Evolutionary conservation across 306 rosid species (phyloP).

Genomic region (Oxytropis ochrocephala): DNA sequence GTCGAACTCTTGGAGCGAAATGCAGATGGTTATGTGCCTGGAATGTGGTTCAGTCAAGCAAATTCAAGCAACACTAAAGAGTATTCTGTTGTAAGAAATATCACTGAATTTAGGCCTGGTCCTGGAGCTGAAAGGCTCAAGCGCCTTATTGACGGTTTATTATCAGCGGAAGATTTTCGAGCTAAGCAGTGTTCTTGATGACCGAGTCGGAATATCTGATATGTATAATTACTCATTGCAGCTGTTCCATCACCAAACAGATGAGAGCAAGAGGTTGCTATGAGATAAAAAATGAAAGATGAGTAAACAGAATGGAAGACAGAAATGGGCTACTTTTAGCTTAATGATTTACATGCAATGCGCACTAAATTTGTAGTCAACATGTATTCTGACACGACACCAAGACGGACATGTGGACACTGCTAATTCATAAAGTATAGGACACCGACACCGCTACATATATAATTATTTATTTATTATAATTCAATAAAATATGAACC

Average conservation of each 20-base stretch:
- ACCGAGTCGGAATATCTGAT: not conserved
- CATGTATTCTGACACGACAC: too few relatives aligned
- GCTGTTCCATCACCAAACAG: conserved; percentile 14
- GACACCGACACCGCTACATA: too few relatives aligned
- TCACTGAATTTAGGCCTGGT: conserved; percentile 33
- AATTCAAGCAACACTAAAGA: conserved; percentile 17
- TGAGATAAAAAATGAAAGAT: conserved; percentile 25
- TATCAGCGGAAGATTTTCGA: conserved; percentile 26
- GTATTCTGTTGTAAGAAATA: conserved; percentile 15
- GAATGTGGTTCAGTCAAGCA: conserved; percentile 25
- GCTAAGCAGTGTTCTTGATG: conserved; percentile 27
- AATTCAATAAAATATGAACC: too few relatives aligned
- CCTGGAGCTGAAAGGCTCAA: conserved; percentile 37
- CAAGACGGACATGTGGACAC: too few relatives aligned
- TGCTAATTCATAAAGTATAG: too few relatives aligned
- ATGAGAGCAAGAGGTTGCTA: conserved; percentile 8
- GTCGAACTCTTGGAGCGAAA: conserved; percentile 31
- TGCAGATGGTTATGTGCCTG: conserved; percentile 28
- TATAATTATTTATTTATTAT: too few relatives aligned
- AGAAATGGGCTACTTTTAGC: conserved; percentile 11
- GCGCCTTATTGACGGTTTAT: conserved; percentile 28
- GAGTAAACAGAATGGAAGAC: conserved; percentile 22
- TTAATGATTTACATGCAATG: conserved; percentile 18
- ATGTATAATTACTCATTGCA: not conserved
- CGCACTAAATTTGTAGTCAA: conserved; percentile 15